phyloP scores from a whole-genome alignment of 2,329 filamentous ascomycete genomes.

The Colletotrichum incanum region DNA sequence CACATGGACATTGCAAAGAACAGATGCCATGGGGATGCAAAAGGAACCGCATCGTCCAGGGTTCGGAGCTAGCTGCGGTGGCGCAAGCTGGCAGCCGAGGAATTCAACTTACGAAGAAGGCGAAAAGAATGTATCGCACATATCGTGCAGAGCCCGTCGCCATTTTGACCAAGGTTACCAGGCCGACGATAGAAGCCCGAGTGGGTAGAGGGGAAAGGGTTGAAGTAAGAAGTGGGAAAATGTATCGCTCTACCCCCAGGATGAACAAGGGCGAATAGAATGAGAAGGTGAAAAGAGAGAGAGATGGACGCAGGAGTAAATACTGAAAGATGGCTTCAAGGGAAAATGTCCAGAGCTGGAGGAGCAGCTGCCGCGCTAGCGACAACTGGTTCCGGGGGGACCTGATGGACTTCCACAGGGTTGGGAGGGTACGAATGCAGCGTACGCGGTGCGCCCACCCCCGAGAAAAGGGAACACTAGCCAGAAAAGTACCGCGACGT shows the following conservation, averaged over 20 bases:
- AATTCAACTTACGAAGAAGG: constrained; percentile 79
- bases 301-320: constrained; percentile 9
- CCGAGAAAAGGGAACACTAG: constrained; percentile 36
- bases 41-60: not conserved
- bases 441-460: constrained; percentile 15
- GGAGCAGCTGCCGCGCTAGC: constrained; percentile 17
- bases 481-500: constrained; percentile 24
- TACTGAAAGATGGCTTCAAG: constrained; percentile 25
- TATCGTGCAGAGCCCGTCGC: constrained; percentile 82
- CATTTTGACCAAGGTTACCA: constrained; percentile 57
- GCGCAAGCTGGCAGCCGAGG: constrained; percentile 8
- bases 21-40: not conserved
- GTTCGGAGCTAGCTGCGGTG: not conserved
- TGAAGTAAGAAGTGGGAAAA: constrained; percentile 15
- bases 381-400: constrained; percentile 12
- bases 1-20: not conserved
- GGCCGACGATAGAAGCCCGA: constrained; percentile 22
- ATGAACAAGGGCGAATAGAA: constrained; percentile 11
- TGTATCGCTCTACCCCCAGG: constrained; percentile 4
- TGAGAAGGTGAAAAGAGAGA: not conserved
- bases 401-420: constrained; percentile 33
- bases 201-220: not conserved
- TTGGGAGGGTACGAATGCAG: constrained; percentile 38
- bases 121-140: constrained; percentile 83
- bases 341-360: constrained; percentile 39